Conservation (phyloP, 768 basidiomycete species). For the Podaxis sp. region DNA sequence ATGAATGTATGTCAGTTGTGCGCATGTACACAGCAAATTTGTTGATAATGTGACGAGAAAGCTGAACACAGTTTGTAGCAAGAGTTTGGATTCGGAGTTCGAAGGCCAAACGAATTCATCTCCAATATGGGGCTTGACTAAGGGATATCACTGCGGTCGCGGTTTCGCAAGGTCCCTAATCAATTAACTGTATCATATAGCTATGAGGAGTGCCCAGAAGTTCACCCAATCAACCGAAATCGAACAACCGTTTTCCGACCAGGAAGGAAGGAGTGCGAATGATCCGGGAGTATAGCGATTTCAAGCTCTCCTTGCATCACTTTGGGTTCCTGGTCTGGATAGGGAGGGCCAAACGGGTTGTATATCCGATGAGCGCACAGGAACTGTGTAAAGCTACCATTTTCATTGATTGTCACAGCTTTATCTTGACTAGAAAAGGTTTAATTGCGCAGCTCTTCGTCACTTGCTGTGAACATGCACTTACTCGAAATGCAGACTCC, state of each 20-base stretch:
- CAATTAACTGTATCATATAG: not conserved
- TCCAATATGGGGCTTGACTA: not conserved
- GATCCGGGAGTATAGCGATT: slow-evolving; percentile 50
- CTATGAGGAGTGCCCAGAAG: too few species aligned
- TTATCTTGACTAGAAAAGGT: slow-evolving; percentile 27
- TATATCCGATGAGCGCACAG: slow-evolving; percentile 30
- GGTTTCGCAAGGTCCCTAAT: not conserved
- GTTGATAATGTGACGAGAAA: too few species aligned
- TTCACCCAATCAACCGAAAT: slow-evolving; percentile 50
- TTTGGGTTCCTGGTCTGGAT: slow-evolving; percentile 10
- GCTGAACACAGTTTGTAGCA: too few species aligned
- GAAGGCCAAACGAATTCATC: not conserved
- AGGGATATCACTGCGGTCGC: not conserved
- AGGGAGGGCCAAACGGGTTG: slow-evolving; percentile 17
- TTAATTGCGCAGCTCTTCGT: not conserved
- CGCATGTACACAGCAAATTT: too few species aligned
- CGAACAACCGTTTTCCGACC: slow-evolving; percentile 55
- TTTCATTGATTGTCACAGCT: slow-evolving; percentile 29
- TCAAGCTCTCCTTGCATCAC: slow-evolving; percentile 57
- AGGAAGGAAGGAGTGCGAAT: slow-evolving; percentile 50
- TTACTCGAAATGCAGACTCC: slow-evolving; percentile 37
- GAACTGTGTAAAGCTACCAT: slow-evolving; percentile 39
- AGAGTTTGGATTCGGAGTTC: not conserved
- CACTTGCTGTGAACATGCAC: slow-evolving; percentile 14
- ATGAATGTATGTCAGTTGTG: too few species aligned